Conservation (phyloP, 2,329 filamentous ascomycete species). For the Dactylonectria estremocensis region DNA sequence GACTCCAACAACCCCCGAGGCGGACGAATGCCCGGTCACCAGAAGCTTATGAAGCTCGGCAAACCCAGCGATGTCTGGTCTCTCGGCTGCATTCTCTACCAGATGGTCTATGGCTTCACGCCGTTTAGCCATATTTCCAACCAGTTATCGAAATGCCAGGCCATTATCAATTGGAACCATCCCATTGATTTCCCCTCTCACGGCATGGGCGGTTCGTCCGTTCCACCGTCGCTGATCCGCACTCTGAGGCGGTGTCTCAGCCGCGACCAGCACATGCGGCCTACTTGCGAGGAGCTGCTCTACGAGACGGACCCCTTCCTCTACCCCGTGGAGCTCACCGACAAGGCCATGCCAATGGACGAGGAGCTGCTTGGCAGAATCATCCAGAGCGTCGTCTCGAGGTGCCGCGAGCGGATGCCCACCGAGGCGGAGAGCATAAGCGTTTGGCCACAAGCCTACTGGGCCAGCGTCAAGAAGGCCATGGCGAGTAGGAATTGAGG, state of each 20-base stretch:
- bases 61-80: conserved; percentile 98
- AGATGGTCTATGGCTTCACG: conserved; percentile 97
- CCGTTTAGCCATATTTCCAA: conserved; percentile 95
- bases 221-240: conserved; percentile 71
- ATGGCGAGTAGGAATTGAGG: conserved; percentile 53
- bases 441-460: conserved; percentile 74
- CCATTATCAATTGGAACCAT: conserved; percentile 86
- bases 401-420: conserved; percentile 72
- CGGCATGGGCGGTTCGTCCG: conserved; percentile 75
- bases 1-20: conserved; percentile 81
- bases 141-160: conserved; percentile 87
- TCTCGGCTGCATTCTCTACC: conserved; percentile 95
- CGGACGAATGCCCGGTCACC: conserved; percentile 57
- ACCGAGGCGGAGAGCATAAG: conserved; percentile 70
- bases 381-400: conserved; percentile 73
- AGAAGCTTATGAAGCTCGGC: conserved; percentile 93
- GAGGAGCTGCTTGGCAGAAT: conserved; percentile 75
- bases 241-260: conserved; percentile 76
- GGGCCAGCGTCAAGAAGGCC: conserved; percentile 71
- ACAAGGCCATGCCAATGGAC: conserved; percentile 71
- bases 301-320: conserved; percentile 73
- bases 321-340: conserved; percentile 71
- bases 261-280: conserved; percentile 74
- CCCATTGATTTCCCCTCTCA: conserved; percentile 79
- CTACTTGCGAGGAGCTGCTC: conserved; percentile 75